Conservation (phyloP, 257 asterid genomes). For the Lycium ferocissimum region DNA sequence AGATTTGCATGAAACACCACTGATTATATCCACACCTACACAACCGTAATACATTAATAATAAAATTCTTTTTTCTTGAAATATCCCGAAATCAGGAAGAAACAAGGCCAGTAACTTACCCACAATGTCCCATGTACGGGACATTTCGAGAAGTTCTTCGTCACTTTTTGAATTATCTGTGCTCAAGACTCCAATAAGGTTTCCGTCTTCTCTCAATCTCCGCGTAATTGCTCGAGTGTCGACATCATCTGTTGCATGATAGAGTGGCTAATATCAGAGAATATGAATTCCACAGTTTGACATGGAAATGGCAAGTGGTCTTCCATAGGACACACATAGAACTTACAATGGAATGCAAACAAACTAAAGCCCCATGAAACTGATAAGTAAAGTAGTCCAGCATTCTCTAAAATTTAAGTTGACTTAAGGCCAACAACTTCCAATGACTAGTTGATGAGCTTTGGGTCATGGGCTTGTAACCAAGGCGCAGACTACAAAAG, state of each 20-base stretch:
- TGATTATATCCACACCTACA: constrained; percentile 92
- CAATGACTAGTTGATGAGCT: background rate
- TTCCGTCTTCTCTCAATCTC: constrained; percentile 83
- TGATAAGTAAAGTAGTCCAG: background rate
- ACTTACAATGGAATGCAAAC: constrained; percentile 48
- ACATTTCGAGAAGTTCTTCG: constrained; percentile 78
- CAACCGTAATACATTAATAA: constrained; percentile 26
- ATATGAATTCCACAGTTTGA: background rate
- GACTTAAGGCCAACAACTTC: background rate
- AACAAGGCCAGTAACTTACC: constrained; percentile 52
- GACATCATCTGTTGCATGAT: constrained; percentile 72
- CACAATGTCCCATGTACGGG: constrained; percentile 83
- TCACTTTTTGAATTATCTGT: constrained; percentile 78
- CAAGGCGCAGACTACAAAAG: background rate
- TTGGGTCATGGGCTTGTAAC: background rate
- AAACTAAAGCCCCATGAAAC: background rate
- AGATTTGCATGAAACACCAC: constrained; percentile 79
- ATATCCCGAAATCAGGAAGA: background rate
- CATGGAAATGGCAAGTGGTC: background rate
- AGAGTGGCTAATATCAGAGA: constrained; percentile 35
- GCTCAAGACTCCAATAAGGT: constrained; percentile 94
- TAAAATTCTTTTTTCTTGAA: too few relatives aligned
- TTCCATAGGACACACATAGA: constrained; percentile 7
- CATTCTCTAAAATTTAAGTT: background rate
- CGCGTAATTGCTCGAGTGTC: constrained; percentile 98